These are phyloP conservation scores for Cydonia oblonga DNA, from an alignment of 331 rosid species.

Conservation along the genomic window DNA sequence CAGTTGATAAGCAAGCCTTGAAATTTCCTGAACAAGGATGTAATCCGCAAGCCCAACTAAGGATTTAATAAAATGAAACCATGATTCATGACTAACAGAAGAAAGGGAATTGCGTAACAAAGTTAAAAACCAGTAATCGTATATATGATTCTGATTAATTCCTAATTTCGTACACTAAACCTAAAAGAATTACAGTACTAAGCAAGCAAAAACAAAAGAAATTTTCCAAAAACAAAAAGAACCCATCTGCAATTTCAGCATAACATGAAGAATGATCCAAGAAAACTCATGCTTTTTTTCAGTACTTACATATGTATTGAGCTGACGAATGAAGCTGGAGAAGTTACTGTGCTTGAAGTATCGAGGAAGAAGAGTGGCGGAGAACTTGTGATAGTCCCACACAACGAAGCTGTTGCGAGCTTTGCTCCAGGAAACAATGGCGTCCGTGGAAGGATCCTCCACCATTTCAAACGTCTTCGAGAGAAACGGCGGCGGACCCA, in stretches of 20 bases:
- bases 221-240: not conserved
- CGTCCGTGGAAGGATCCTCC: conserved; percentile 78
- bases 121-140: not conserved
- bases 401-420: conserved; percentile 89
- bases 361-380: conserved; percentile 66
- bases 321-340: conserved; percentile 97
- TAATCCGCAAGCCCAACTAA: not conserved
- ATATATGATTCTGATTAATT: not conserved
- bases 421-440: conserved; percentile 77
- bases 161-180: not conserved
- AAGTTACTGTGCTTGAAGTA: conserved; percentile 83
- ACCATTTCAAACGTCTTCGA: conserved; percentile 83
- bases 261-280: not conserved
- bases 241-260: not conserved
- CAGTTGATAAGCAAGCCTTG: not conserved
- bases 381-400: conserved; percentile 71
- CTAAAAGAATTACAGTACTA: not conserved
- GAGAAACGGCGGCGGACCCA: conserved; percentile 93
- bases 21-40: not conserved
- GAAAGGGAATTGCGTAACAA: not conserved
- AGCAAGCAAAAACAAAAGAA: no score
- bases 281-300: not conserved
- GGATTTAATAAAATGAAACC: not conserved
- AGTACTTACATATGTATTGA: conserved; percentile 80
- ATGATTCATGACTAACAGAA: not conserved